Base-by-base conservation (phyloP, 1,284 basidiomycete species). In the Cutaneotrichosporon cavernicola region DNA sequence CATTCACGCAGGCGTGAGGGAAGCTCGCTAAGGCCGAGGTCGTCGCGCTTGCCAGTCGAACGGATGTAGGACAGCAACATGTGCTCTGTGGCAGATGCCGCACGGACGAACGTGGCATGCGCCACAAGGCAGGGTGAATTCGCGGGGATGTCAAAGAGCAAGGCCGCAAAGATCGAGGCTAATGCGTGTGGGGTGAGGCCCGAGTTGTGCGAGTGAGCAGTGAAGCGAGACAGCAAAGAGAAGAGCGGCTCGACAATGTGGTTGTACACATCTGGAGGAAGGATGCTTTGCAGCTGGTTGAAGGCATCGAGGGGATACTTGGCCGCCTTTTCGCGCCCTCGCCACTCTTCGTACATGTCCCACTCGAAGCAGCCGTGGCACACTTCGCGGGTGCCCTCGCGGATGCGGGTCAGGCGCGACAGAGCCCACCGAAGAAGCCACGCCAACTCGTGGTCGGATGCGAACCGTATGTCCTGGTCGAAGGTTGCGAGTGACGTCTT, bases 391-490 rank as follows among this genome's bases (percentile, higher is more conserved):
- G 70, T 73, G 5, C 64, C 69, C 38, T 76, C 76, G 26, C 69
- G 70, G 26, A 70, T 88, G 82, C 69, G 89, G 75, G 61, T 90
- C 85, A 90, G 85, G 50, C 90, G 82, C 14, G 87, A 87, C 10
- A 95, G 83, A 50, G 89, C 90, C 92, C 92, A 95, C 10, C 92
- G 86, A 26, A 93, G 82, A 69, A 88, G 86, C 89, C 92, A 92
- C 3, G 89, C 91, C 7, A 96, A 82, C 73, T 94, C 91, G 67
- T 92, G 88, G 26, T 91, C 89, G 14, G 87, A 88, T 0, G 91
- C 90, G 74, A 94, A 90, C 58, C 83, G 81, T 5, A 90, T 86
- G 76, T 95, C 92, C 73, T 92, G 88, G 40, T 83, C 81, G 87
- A 90, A 93, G 0, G 66, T 66, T 13, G 61, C 46, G 83, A 57